Conservation (phyloP, 768 basidiomycete species). For the Coprinellus micaceus region DNA sequence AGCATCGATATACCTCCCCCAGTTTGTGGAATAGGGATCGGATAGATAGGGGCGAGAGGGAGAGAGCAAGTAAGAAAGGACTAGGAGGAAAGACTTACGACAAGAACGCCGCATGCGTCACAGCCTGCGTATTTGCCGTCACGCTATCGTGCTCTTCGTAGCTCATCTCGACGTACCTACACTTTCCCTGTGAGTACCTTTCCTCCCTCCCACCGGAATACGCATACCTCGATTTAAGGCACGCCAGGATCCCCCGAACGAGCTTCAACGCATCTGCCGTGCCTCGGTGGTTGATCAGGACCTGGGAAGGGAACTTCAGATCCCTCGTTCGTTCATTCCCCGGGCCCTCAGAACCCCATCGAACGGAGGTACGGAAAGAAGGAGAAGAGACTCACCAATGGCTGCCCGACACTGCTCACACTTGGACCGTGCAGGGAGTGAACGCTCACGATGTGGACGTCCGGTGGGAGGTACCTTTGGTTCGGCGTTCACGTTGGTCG, state of each 20-base stretch:
- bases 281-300: slow-evolving; percentile 85
- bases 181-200: no score
- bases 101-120: slow-evolving; percentile 95
- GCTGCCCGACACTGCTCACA: slow-evolving; percentile 85
- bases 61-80: neutral
- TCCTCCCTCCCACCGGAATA: no score
- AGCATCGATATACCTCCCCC: neutral
- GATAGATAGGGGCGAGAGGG: no score
- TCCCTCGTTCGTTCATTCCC: no score
- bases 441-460: slow-evolving; percentile 86
- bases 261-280: slow-evolving; percentile 65
- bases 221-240: no score
- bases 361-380: neutral
- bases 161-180: slow-evolving; percentile 87
- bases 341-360: no score
- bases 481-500: no score
- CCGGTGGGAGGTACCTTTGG: slow-evolving; percentile 76
- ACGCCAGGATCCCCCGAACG: slow-evolving; percentile 79
- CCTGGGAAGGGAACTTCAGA: slow-evolving; percentile 51
- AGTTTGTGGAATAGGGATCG: no score
- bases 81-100: slow-evolving; percentile 46
- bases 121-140: slow-evolving; percentile 97
- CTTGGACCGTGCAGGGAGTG: slow-evolving; percentile 94
- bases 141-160: slow-evolving; percentile 96
- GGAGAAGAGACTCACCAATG: slow-evolving; percentile 55